Conservation (phyloP, 2,329 filamentous ascomycete species). For the Scedosporium aurantiacum region DNA sequence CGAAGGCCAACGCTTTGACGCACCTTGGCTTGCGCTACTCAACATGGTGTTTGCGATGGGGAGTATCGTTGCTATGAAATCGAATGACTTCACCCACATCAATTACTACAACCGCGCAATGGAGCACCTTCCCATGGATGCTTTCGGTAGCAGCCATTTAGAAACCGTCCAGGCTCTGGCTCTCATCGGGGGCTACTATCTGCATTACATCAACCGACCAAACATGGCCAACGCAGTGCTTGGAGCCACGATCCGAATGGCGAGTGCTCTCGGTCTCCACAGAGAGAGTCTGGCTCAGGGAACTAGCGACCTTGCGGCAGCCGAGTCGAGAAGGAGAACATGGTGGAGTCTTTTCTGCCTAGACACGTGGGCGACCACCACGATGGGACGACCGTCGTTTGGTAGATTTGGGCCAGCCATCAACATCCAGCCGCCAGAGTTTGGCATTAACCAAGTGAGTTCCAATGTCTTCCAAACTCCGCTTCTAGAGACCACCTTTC, state of each 20-base stretch:
- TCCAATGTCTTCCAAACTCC: neutral
- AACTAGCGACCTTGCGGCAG: constrained; percentile 36
- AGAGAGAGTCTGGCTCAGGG: constrained; percentile 42
- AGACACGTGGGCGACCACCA: constrained; percentile 64
- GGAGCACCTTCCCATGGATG: constrained; percentile 54
- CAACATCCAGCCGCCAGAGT: constrained; percentile 51
- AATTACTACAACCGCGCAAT: constrained; percentile 60
- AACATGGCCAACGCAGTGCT: constrained; percentile 67
- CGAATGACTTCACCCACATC: constrained; percentile 55
- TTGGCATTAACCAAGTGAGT: constrained; percentile 29
- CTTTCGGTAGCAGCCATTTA: constrained; percentile 50
- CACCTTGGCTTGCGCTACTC: constrained; percentile 59
- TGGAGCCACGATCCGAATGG: constrained; percentile 61
- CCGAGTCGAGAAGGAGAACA: constrained; percentile 53
- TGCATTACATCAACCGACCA: constrained; percentile 67
- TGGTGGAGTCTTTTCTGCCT: constrained; percentile 69
- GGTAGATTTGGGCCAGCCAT: constrained; percentile 58
- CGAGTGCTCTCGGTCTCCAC: constrained; percentile 62
- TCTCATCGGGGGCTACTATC: constrained; percentile 63
- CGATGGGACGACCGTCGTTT: constrained; percentile 58
- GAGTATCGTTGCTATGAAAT: constrained; percentile 55
- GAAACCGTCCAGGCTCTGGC: constrained; percentile 62
- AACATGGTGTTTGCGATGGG: constrained; percentile 72
- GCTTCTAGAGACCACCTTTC: neutral
- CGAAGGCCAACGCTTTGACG: constrained; percentile 45